These are phyloP conservation scores for Durio zibethinus DNA, from an alignment of 345 rosid species.

Conservation along the genomic window DNA sequence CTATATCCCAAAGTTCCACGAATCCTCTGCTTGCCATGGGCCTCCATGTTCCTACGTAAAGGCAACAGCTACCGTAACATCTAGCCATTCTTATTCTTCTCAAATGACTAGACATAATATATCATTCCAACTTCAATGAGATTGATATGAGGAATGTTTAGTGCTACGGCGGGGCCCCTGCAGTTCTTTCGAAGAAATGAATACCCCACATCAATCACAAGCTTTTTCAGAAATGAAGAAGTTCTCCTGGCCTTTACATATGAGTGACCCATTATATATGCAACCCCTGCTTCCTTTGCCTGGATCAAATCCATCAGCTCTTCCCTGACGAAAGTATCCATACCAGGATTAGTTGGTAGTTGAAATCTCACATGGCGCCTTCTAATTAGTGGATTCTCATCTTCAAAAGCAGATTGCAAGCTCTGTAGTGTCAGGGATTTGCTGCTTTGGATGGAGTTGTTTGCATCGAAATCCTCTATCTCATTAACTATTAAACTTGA, in stretches of 20 bases:
- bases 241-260: constrained; percentile 77
- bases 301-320: constrained; percentile 71
- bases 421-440: constrained; percentile 66
- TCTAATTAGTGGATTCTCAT: constrained; percentile 53
- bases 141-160: constrained; percentile 85
- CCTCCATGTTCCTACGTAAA: not conserved
- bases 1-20: not conserved
- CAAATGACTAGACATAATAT: constrained; percentile 55
- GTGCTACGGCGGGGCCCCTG: constrained; percentile 85
- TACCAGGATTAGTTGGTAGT: constrained; percentile 47
- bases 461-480: constrained; percentile 37
- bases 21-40: not conserved
- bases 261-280: constrained; percentile 82
- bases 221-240: constrained; percentile 62
- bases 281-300: constrained; percentile 87
- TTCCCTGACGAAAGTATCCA: constrained; percentile 71
- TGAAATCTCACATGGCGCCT: constrained; percentile 63
- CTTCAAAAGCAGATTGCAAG: constrained; percentile 57
- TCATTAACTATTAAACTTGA: constrained; percentile 49
- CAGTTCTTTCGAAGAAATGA: constrained; percentile 91
- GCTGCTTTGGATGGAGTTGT: constrained; percentile 57
- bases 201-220: constrained; percentile 68
- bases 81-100: not conserved
- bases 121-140: constrained; percentile 95
- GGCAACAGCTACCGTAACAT: not conserved